phyloP scores from a whole-genome alignment of 139 green algal species.

The Coelastrella sp. region DNA sequence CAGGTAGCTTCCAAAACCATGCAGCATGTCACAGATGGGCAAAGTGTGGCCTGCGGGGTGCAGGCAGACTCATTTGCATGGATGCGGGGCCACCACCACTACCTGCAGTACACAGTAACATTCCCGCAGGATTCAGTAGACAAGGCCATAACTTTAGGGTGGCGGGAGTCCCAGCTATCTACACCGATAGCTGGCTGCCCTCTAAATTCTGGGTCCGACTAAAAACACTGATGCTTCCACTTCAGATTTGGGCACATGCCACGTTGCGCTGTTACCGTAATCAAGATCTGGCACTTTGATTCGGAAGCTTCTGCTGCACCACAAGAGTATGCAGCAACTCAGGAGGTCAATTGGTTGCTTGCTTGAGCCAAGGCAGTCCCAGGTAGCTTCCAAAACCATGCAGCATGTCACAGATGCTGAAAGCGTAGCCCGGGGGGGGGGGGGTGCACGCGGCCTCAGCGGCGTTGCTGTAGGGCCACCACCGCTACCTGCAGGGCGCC shows the following conservation, averaged over 20 bases:
- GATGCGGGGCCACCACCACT: background rate
- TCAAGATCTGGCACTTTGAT: background rate
- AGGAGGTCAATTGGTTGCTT: too few relatives aligned
- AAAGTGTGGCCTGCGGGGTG: background rate
- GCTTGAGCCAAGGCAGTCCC: too few relatives aligned
- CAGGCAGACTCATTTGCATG: constrained; percentile 34
- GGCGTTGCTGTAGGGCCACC: background rate
- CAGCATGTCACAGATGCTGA: too few relatives aligned
- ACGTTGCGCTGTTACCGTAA: background rate
- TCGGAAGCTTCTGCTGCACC: too few relatives aligned
- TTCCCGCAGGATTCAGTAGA: background rate
- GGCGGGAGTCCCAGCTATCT: too few relatives aligned
- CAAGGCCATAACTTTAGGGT: background rate
- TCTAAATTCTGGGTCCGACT: too few relatives aligned
- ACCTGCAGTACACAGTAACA: background rate
- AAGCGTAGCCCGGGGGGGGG: background rate
- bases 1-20: too few relatives aligned
- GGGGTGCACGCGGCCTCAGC: constrained; percentile 18
- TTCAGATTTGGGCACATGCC: background rate
- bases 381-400: too few relatives aligned
- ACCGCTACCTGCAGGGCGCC: background rate
- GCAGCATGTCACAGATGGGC: too few relatives aligned
- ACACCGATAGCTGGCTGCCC: too few relatives aligned
- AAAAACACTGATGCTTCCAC: too few relatives aligned
- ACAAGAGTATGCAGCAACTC: background rate